phyloP scores from a whole-genome alignment of 768 basidiomycete species.

The Phanerodontia chrysosporium region DNA sequence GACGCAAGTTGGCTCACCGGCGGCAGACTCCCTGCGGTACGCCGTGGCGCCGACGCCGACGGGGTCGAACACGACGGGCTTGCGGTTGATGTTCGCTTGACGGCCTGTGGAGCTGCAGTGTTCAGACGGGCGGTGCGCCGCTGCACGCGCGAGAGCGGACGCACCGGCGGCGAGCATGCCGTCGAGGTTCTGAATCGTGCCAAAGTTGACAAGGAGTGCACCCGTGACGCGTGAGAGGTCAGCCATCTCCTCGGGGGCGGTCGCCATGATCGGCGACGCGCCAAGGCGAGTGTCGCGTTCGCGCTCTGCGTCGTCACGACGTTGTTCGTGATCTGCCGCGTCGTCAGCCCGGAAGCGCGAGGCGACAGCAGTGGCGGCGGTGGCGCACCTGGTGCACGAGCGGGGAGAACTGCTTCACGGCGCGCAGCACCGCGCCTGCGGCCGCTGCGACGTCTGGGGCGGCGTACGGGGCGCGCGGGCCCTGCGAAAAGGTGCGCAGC shows the following conservation, averaged over 20 bases:
- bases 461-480: slow-evolving; percentile 18
- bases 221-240: slow-evolving; percentile 66
- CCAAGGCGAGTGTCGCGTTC: slow-evolving; percentile 86
- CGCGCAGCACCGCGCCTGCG: slow-evolving; percentile 46
- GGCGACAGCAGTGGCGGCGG: not conserved
- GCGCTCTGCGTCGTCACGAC: slow-evolving; percentile 89
- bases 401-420: slow-evolving; percentile 53
- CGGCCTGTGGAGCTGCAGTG: slow-evolving; percentile 39
- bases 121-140: too few species aligned
- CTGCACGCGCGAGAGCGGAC: not conserved
- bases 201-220: slow-evolving; percentile 82
- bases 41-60: slow-evolving; percentile 85
- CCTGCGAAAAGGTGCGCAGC: slow-evolving; percentile 19
- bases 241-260: slow-evolving; percentile 75
- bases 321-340: slow-evolving; percentile 74
- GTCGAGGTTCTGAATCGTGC: slow-evolving; percentile 65
- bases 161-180: slow-evolving; percentile 75
- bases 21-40: slow-evolving; percentile 60
- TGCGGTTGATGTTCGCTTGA: slow-evolving; percentile 62
- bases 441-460: slow-evolving; percentile 35
- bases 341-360: not conserved
- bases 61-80: slow-evolving; percentile 86
- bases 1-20: slow-evolving; percentile 37
- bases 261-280: slow-evolving; percentile 93
- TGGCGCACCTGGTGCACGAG: slow-evolving; percentile 72